A percentile compares a stretch with the other conserved stretches of the same genome.
phyloP scores from a whole-genome alignment of 345 rosid genomes.

The Brassica juncea region DNA sequence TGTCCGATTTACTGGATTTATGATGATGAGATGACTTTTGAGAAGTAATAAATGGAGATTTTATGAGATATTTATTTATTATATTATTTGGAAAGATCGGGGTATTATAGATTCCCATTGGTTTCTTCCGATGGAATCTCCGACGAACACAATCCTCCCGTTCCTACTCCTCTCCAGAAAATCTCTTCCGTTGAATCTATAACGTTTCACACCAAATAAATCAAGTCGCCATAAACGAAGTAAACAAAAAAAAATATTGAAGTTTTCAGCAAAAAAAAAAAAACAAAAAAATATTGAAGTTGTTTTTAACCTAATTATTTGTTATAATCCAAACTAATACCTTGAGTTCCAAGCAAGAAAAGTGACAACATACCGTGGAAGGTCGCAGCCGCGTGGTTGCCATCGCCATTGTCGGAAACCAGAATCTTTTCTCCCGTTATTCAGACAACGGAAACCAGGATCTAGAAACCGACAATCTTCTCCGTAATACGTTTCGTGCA shows the following conservation, averaged over 20 bases:
- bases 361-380: constrained; percentile 57
- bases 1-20: too few relatives aligned
- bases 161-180: constrained; percentile 66
- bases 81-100: too few relatives aligned
- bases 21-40: too few relatives aligned
- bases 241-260: too few relatives aligned
- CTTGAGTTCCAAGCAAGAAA: constrained; percentile 25
- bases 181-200: constrained; percentile 75
- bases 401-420: constrained; percentile 83
- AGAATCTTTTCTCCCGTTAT: constrained; percentile 61
- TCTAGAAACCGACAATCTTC: constrained; percentile 86
- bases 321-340: background rate
- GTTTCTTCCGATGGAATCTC: constrained; percentile 90
- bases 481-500: constrained; percentile 44
- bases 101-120: too few relatives aligned
- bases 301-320: too few relatives aligned
- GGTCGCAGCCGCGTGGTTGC: constrained; percentile 74
- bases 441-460: constrained; percentile 74
- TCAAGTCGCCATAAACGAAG: background rate
- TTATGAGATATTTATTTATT: too few relatives aligned
- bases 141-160: constrained; percentile 76
- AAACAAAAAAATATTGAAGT: too few relatives aligned
- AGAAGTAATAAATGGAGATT: too few relatives aligned
- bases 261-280: too few relatives aligned
- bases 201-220: background rate